Evolutionary conservation across 2,329 filamentous ascomycete genomes (phyloP), one percentile per base, ranked within the genome.

Genomic region (Ophiostoma triangulosporum): DNA sequence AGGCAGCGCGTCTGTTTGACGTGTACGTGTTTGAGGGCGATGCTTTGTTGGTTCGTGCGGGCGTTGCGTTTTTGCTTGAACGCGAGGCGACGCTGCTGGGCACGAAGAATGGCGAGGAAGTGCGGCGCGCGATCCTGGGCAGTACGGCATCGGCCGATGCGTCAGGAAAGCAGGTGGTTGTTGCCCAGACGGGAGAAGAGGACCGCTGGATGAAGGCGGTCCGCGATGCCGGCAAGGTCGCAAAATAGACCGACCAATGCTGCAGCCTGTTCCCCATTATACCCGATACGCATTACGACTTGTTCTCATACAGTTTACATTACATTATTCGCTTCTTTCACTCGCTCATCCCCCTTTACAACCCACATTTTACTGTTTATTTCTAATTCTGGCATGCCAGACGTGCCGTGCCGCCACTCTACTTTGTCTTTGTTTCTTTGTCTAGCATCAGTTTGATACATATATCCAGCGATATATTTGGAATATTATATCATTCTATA

Each of bases 1-100:
- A 85, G 60, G 84, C 81, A 4, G 78, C 81, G 1, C 72, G 88
- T 2, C 67, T 93, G 12, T 91, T 86, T 85, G 88, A 94, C 58
- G 79, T 91, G 0, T 88, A 87, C 60, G 80, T 86, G 3, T 88
- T 94, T 59, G 88, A 94, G 63, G 86, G 86, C 26, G 88, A 94
- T 58, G 73, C 77, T 1, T 72, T 86, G 1, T 70, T 90, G 0
- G 76, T 91, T 6, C 72, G 86, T 0, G 84, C 84, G 1, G 84
- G 79, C 0, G 81, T 89, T 0, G 87, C 83, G 0, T 70, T 86
- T 17, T 65, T 93, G 20, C 60, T 77, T 5, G 69, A 71, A 29
- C 70, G 69, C 17, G 77, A 80, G 61, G 75, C 75, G 67, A 63
- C 69, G 1, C 65, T 81, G 3, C 68, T 80, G 1, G 69, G 71